Conservation (phyloP, 345 rosid genomes). For the Lenwebbia sp. region DNA sequence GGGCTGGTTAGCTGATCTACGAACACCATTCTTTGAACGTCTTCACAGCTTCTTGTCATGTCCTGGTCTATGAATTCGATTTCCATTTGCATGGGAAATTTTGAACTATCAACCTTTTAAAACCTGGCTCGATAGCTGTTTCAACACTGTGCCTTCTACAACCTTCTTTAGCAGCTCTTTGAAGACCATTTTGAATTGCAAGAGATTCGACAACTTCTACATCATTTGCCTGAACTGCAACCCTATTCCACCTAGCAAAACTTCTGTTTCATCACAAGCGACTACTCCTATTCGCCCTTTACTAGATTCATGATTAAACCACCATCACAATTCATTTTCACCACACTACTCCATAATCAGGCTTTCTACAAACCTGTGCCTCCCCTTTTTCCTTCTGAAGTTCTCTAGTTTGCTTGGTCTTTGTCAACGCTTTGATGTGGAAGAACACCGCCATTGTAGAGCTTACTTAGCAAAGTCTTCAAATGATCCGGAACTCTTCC, state of each 20-base stretch:
- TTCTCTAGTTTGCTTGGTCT: too few relatives aligned
- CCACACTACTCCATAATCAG: neutral
- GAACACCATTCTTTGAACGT: neutral
- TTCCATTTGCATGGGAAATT: neutral
- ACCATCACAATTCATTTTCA: neutral
- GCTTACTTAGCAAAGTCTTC: neutral
- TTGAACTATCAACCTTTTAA: neutral
- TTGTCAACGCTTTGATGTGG: neutral
- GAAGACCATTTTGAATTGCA: neutral
- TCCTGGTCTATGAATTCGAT: neutral
- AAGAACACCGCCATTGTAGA: neutral
- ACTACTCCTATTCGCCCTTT: neutral
- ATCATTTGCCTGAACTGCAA: neutral
- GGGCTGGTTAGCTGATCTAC: neutral
- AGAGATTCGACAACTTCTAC: neutral
- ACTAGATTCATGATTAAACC: neutral
- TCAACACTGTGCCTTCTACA: neutral
- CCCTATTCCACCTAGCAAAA: neutral
- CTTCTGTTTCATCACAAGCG: neutral
- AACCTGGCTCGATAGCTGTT: neutral
- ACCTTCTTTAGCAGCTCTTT: neutral
- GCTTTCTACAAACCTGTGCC: neutral
- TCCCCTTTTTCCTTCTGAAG: neutral
- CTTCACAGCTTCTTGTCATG: neutral
- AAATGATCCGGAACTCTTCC: neutral